Percentiles rank a stretch among this genome's conserved stretches.
Conservation (phyloP, 192 early-diverging fungal genomes). For the Coemansia sp. region DNA sequence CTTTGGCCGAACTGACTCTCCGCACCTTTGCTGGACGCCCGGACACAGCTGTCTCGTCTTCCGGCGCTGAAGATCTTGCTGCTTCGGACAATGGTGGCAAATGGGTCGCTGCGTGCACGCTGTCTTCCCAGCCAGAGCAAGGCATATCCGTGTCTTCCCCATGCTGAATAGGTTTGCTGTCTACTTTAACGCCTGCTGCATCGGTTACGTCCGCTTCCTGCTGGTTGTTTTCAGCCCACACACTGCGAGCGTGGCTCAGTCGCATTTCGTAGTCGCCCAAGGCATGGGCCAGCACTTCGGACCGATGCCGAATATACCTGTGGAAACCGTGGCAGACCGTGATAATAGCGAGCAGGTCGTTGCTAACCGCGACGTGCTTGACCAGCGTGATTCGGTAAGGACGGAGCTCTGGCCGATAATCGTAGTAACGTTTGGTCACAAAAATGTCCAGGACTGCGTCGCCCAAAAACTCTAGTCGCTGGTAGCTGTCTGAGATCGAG, state of each 20-base stretch:
- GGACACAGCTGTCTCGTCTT: background rate
- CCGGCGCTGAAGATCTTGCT: background rate
- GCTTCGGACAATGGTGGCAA: too few species aligned
- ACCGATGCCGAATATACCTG: constrained; percentile 67
- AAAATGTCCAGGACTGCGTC: constrained; percentile 82
- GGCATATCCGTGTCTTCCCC: background rate
- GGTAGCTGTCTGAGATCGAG: constrained; percentile 69
- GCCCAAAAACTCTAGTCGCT: constrained; percentile 90
- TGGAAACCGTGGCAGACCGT: constrained; percentile 68
- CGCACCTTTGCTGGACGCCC: background rate
- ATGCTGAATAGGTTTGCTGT: background rate
- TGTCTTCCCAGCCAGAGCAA: background rate
- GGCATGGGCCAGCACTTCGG: constrained; percentile 55
- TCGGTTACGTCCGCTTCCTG: background rate
- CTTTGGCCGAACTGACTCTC: background rate
- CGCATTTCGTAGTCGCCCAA: constrained; percentile 61
- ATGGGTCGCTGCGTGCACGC: background rate
- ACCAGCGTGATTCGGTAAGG: constrained; percentile 84
- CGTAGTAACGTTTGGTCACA: constrained; percentile 71
- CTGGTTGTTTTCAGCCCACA: constrained; percentile 18
- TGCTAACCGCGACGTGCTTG: constrained; percentile 86
- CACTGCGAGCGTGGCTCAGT: constrained; percentile 42
- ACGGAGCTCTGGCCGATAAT: constrained; percentile 63
- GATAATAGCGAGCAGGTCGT: constrained; percentile 77
- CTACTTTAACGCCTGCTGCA: background rate